A percentile compares a stretch with the other conserved stretches of the same genome.
These are phyloP conservation scores for Somion occarium DNA, from an alignment of 1,284 basidiomycete genomes.

Conservation along the genomic window DNA sequence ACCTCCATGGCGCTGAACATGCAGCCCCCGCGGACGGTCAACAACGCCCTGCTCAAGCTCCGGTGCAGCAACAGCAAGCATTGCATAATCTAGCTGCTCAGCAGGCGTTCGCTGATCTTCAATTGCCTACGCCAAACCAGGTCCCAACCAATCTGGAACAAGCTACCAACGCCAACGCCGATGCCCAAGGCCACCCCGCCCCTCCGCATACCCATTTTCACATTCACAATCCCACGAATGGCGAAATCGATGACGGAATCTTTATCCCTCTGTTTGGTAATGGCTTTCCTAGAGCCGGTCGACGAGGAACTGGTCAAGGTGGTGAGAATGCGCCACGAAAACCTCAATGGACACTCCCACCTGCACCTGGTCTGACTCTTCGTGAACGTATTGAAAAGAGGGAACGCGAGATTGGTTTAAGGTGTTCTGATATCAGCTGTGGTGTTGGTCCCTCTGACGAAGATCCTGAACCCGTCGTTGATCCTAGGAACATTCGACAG, in stretches of 20 bases:
- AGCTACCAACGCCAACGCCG: neutral
- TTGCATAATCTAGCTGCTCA: neutral
- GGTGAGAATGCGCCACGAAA: slow-evolving; percentile 11
- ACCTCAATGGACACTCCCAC: slow-evolving; percentile 32
- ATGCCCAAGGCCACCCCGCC: neutral
- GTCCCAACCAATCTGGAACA: neutral
- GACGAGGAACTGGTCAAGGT: neutral
- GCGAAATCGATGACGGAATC: neutral
- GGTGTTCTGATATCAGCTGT: slow-evolving; percentile 67
- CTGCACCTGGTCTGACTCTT: slow-evolving; percentile 42
- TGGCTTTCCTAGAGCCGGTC: too few relatives aligned
- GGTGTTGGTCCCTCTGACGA: slow-evolving; percentile 73
- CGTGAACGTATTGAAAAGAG: slow-evolving; percentile 60
- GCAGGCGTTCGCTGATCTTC: neutral
- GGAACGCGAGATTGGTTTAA: slow-evolving; percentile 63
- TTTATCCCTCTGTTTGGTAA: neutral
- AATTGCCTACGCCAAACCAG: neutral
- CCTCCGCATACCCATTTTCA: neutral
- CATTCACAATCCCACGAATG: neutral
- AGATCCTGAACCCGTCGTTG: slow-evolving; percentile 44
- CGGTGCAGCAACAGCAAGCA: neutral
- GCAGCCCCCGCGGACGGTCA: neutral
- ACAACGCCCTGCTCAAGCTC: neutral
- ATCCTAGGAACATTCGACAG: slow-evolving; percentile 35
- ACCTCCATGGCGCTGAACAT: neutral